Percentiles rank a stretch among this genome's conserved stretches.
These are phyloP conservation scores for Termitomyces sp. DNA, from an alignment of 768 basidiomycete genomes.

Conservation along the genomic window DNA sequence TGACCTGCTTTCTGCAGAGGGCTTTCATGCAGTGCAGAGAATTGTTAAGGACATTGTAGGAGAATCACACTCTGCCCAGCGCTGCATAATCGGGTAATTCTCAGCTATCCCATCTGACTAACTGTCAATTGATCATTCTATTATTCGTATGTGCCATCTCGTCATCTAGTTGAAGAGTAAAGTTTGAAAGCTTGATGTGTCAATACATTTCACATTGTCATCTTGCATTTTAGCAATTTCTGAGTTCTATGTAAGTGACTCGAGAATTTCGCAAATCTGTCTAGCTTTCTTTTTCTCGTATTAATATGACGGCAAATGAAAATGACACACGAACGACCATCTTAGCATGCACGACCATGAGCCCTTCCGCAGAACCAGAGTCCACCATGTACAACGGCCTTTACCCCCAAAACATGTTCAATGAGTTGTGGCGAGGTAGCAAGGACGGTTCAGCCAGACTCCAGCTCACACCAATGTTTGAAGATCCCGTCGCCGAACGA, in stretches of 20 bases:
- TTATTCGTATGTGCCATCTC: not conserved
- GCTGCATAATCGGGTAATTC: too few relatives aligned
- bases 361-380: slow-evolving; percentile 9
- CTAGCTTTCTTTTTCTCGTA: not conserved
- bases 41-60: too few relatives aligned
- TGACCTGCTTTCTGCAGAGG: too few relatives aligned
- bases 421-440: slow-evolving; percentile 15
- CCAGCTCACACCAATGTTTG: slow-evolving; percentile 16
- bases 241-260: too few relatives aligned
- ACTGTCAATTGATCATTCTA: not conserved
- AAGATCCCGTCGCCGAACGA: slow-evolving; percentile 18
- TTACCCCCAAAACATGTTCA: slow-evolving; percentile 10
- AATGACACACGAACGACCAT: not conserved
- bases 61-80: too few relatives aligned
- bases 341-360: slow-evolving; percentile 10
- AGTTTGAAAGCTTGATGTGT: not conserved
- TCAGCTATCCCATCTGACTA: too few relatives aligned
- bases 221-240: too few relatives aligned
- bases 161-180: not conserved
- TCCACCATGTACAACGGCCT: not conserved
- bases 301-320: not conserved
- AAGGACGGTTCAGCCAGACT: slow-evolving; percentile 17
- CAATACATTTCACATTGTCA: not conserved
- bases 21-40: too few relatives aligned
- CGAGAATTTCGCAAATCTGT: not conserved